A percentile compares a stretch with the other conserved stretches of the same genome.
Conservation (phyloP, 768 basidiomycete species). For the Glaciozyma antarctica region DNA sequence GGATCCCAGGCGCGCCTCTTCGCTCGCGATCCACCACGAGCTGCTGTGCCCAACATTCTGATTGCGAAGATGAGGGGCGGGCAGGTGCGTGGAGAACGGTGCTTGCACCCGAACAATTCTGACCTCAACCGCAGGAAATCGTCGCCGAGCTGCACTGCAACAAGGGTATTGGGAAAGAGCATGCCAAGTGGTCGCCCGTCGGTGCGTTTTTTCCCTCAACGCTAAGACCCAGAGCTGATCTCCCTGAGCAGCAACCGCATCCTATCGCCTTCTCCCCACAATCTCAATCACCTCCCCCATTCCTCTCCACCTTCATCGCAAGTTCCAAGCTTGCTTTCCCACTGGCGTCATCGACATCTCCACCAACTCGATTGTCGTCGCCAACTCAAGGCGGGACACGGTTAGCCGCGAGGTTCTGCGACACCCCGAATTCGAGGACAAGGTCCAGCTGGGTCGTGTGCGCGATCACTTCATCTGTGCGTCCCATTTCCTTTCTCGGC, state of each 20-base stretch:
- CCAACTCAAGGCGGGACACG: conserved; percentile 60
- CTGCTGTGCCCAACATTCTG: conserved; percentile 73
- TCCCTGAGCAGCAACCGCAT: conserved; percentile 64
- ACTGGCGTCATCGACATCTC: conserved; percentile 45
- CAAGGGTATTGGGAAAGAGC: conserved; percentile 86
- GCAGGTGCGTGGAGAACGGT: conserved; percentile 45
- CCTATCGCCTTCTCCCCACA: conserved; percentile 82
- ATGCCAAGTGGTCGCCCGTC: conserved; percentile 94
- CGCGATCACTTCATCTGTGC: conserved; percentile 87
- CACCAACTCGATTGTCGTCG: conserved; percentile 48
- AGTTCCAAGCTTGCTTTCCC: conserved; percentile 81
- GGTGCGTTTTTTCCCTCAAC: conserved; percentile 45
- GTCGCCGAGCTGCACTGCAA: conserved; percentile 79
- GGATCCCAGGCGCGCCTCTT: conserved; percentile 68
- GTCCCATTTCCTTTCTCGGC: conserved; percentile 34
- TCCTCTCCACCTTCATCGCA: conserved; percentile 62
- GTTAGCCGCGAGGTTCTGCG: conserved; percentile 87
- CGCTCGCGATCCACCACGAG: conserved; percentile 48
- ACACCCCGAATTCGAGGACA: conserved; percentile 78
- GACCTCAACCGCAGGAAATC: conserved; percentile 43
- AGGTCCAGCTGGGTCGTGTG: conserved; percentile 71
- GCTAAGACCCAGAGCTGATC: not conserved
- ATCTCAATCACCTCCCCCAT: conserved; percentile 65
- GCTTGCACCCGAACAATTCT: not conserved
- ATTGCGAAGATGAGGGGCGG: conserved; percentile 86